These are phyloP conservation scores for Helianthus annuus DNA, from an alignment of 129 eudicot species.

Conservation along the genomic window DNA sequence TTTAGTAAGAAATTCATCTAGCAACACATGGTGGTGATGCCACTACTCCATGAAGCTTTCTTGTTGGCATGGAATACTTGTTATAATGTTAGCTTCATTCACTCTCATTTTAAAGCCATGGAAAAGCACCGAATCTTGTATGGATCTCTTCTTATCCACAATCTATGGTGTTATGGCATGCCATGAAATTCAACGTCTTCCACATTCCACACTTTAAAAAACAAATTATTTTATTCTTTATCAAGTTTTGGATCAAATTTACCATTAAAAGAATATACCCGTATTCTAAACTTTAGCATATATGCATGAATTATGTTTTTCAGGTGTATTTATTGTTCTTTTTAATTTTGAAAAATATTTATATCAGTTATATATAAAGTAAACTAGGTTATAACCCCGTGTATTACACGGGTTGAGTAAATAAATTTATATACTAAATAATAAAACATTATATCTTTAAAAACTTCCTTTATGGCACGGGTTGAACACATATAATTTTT, in stretches of 20 bases:
- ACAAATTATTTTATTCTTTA: background rate
- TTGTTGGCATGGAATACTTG: background rate
- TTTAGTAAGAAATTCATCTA: too few species aligned
- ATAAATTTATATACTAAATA: too few species aligned
- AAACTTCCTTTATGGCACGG: too few species aligned
- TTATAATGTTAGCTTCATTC: background rate
- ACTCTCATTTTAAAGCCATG: background rate
- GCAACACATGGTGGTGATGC: too few species aligned
- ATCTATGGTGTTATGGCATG: background rate
- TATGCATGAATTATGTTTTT: background rate
- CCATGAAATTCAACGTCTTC: background rate
- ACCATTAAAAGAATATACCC: background rate
- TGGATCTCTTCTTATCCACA: conserved; percentile 10
- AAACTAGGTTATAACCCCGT: too few species aligned
- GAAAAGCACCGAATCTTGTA: background rate
- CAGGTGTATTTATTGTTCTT: background rate
- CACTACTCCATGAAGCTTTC: too few species aligned
- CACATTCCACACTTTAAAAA: background rate
- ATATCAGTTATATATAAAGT: background rate
- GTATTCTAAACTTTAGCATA: background rate
- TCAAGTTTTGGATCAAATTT: background rate
- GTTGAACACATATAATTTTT: too few species aligned
- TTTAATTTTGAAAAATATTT: background rate
- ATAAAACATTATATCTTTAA: too few species aligned
- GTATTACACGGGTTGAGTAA: too few species aligned